Percentiles rank a stretch among this genome's conserved stretches.
phyloP scores from a whole-genome alignment of 306 rosid genomes.

The Acacia confusa region DNA sequence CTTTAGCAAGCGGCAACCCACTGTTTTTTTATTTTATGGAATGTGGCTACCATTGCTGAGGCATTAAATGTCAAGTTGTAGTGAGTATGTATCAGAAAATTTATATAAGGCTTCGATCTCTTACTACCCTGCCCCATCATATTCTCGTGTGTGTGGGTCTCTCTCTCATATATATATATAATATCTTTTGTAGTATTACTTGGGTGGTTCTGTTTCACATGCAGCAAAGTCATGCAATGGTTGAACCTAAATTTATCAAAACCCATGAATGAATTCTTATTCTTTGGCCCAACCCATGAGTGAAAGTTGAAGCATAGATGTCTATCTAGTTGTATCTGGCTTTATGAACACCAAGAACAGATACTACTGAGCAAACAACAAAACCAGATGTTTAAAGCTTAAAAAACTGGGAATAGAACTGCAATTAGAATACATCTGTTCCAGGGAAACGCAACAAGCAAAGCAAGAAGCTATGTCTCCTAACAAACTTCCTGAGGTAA shows the following conservation, averaged over 20 bases:
- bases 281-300: not conserved
- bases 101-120: constrained; percentile 1
- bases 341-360: not conserved
- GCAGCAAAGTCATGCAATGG: not conserved
- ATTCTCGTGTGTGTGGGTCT: not conserved
- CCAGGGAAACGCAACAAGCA: not conserved
- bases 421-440: not conserved
- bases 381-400: not conserved
- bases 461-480: not conserved
- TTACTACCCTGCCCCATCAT: constrained; percentile 4
- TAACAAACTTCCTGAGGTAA: not conserved
- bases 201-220: not conserved
- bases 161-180: not conserved
- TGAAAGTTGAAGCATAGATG: not conserved
- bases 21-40: constrained; percentile 22
- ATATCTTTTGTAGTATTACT: not conserved
- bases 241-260: not conserved
- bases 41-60: constrained; percentile 22
- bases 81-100: constrained; percentile 13
- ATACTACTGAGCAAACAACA: not conserved
- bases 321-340: not conserved
- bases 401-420: not conserved
- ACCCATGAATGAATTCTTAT: not conserved
- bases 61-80: constrained; percentile 20
- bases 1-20: constrained; percentile 25